Evolutionary conservation across 352 stramenopile species (phyloP).

Genomic region (Nothophytophthora sp.): DNA sequence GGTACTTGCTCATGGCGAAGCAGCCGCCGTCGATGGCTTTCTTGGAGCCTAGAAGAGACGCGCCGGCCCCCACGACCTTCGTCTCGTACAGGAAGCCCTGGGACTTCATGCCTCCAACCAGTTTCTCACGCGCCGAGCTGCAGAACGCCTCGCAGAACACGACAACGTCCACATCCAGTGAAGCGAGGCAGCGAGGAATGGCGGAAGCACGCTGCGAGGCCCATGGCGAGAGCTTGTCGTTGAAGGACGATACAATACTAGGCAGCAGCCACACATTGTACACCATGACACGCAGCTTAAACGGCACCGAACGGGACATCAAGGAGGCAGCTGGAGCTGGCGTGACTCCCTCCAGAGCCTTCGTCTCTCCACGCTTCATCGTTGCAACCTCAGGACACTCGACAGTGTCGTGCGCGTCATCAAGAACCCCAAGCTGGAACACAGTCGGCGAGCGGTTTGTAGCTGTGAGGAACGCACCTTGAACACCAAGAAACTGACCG

Average conservation of each 20-base stretch:
- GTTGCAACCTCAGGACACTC: conserved; percentile 9
- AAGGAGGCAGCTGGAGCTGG: not conserved
- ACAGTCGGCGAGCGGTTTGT: conserved; percentile 49
- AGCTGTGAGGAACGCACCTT: conserved; percentile 47
- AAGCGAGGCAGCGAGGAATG: conserved; percentile 46
- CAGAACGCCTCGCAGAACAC: conserved; percentile 81
- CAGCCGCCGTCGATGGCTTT: conserved; percentile 64
- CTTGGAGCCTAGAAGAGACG: conserved; percentile 51
- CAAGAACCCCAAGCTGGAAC: conserved; percentile 25
- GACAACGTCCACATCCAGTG: conserved; percentile 52
- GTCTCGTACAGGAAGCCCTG: conserved; percentile 72
- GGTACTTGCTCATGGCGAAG: conserved; percentile 74
- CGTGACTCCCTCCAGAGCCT: not conserved
- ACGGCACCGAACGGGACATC: conserved; percentile 8
- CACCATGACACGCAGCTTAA: conserved; percentile 56
- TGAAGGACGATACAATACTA: conserved; percentile 57
- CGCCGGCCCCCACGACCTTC: conserved; percentile 49
- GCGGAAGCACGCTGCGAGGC: conserved; percentile 47
- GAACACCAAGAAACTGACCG: conserved; percentile 47
- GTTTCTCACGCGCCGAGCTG: conserved; percentile 33
- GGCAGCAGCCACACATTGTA: conserved; percentile 82
- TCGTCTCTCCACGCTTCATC: conserved; percentile 1
- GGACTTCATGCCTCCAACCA: conserved; percentile 67
- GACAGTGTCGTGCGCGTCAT: conserved; percentile 1
- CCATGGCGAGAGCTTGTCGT: conserved; percentile 61